Conservation (phyloP, 2,329 filamentous ascomycete genomes). For the Lachnellula hyalina region DNA sequence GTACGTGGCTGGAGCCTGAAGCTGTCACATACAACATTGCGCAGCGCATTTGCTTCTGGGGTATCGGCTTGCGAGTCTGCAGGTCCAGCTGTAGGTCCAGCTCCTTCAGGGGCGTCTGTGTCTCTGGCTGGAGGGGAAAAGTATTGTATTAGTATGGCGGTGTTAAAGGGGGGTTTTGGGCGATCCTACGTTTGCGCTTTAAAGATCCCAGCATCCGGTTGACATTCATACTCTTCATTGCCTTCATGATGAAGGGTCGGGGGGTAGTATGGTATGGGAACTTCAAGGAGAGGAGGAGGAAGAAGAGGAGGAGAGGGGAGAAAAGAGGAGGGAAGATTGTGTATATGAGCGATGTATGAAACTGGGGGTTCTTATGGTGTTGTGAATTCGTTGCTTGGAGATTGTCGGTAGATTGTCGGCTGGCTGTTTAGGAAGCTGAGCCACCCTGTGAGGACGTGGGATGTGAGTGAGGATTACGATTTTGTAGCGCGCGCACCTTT, state of each 20-base stretch:
- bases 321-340: too few relatives aligned
- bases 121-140: slow-evolving; percentile 7
- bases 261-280: too few relatives aligned
- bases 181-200: slow-evolving; percentile 26
- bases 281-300: too few relatives aligned
- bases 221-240: slow-evolving; percentile 32
- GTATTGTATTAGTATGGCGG: neutral
- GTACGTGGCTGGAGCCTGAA: neutral
- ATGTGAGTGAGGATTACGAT: too few relatives aligned
- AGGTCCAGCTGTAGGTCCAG: neutral
- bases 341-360: too few relatives aligned
- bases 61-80: slow-evolving; percentile 42
- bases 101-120: slow-evolving; percentile 11
- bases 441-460: too few relatives aligned
- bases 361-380: too few relatives aligned
- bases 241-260: slow-evolving; percentile 23
- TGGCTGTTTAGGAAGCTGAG: too few relatives aligned
- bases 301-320: too few relatives aligned
- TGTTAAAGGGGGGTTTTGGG: neutral
- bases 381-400: too few relatives aligned
- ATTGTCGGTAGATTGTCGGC: too few relatives aligned
- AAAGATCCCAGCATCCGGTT: slow-evolving; percentile 31
- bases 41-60: slow-evolving; percentile 61
- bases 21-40: slow-evolving; percentile 56
- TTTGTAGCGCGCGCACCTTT: too few relatives aligned